A percentile compares a stretch with the other conserved stretches of the same genome.
Evolutionary conservation across 768 basidiomycete genomes (phyloP).

Genomic region (Suillus lakei): DNA sequence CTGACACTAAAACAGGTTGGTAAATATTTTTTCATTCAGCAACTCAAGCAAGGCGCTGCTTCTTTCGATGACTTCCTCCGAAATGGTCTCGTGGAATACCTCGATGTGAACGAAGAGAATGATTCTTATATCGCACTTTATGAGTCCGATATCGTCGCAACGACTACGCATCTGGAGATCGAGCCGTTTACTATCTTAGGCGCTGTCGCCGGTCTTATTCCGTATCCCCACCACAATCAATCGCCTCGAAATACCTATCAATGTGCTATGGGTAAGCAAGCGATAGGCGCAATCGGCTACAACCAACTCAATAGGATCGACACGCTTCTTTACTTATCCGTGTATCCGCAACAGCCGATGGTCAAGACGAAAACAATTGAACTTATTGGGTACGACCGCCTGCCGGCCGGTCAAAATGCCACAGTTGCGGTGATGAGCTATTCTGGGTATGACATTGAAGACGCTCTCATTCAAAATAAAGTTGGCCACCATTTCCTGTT

Average conservation of each 20-base stretch:
- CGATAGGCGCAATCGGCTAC: conserved; percentile 97
- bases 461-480: conserved; percentile 95
- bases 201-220: conserved; percentile 97
- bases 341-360: conserved; percentile 99
- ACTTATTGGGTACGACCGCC: conserved; percentile 91
- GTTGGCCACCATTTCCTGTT: conserved; percentile 40
- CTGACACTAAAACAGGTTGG: background rate
- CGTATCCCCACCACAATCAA: conserved; percentile 99
- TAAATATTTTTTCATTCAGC: conserved; percentile 43
- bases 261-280: conserved; percentile 99
- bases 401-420: conserved; percentile 98
- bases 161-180: conserved; percentile 96
- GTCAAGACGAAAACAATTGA: conserved; percentile 99
- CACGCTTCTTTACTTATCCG: conserved; percentile 95
- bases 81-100: conserved; percentile 93
- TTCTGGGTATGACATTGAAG: conserved; percentile 99
- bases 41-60: conserved; percentile 77
- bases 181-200: conserved; percentile 98
- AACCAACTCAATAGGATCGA: conserved; percentile 98
- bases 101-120: conserved; percentile 99
- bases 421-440: conserved; percentile 99
- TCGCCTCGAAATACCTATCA: conserved; percentile 99
- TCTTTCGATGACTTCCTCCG: conserved; percentile 94
- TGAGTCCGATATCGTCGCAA: conserved; percentile 79
- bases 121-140: conserved; percentile 96